A percentile compares a stretch with the other conserved stretches of the same genome.
phyloP scores from a whole-genome alignment of 192 early-diverging fungal species.

The Kickxella alabastrina region DNA sequence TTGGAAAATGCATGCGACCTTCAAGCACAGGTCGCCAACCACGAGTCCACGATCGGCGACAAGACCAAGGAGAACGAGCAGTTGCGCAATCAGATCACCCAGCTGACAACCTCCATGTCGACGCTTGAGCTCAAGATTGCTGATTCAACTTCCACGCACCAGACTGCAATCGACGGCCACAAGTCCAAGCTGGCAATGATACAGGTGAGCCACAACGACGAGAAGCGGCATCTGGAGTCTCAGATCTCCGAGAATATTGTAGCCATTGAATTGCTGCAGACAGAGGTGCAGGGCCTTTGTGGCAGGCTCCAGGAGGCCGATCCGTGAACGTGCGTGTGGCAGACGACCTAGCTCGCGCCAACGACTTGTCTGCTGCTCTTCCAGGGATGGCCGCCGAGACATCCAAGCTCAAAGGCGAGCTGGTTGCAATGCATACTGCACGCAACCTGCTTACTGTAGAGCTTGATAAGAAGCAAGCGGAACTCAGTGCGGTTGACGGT shows the following conservation, averaged over 20 bases:
- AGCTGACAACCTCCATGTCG: not conserved
- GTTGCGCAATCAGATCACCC: not conserved
- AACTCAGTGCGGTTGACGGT: constrained; percentile 2
- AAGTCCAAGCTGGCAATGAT: not conserved
- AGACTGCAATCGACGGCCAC: not conserved
- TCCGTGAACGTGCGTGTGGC: not conserved
- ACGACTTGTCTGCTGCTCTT: constrained; percentile 4
- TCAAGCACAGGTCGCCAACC: not conserved
- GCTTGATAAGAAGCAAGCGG: constrained; percentile 4
- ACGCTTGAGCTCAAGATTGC: not conserved
- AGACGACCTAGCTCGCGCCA: not conserved
- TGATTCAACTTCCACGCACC: not conserved
- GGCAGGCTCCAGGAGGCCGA: not conserved
- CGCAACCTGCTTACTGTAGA: not conserved
- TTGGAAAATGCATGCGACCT: not conserved
- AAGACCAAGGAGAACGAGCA: constrained; percentile 7
- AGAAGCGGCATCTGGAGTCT: not conserved
- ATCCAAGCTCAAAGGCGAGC: not conserved
- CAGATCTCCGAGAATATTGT: not conserved
- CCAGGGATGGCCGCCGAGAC: not conserved
- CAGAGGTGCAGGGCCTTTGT: not conserved
- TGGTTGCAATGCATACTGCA: not conserved
- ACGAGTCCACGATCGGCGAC: not conserved
- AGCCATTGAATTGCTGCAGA: not conserved
- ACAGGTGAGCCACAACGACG: not conserved